A percentile compares a stretch with the other conserved stretches of the same genome.
Conservation (phyloP, 2,329 filamentous ascomycete genomes). For the Alternaria panax region DNA sequence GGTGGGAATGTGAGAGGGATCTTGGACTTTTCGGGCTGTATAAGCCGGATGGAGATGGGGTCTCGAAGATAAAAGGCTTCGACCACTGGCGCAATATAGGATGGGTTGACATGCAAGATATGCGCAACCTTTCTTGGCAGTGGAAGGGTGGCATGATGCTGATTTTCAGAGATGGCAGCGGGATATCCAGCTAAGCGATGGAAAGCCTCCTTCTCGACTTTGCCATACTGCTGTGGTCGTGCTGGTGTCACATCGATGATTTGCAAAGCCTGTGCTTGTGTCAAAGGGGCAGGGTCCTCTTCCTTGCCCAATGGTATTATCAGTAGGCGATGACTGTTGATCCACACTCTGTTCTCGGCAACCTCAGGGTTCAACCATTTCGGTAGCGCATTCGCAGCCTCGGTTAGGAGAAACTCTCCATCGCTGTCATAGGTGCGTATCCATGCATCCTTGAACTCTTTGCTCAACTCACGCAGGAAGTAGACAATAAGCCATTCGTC, state of each 20-base stretch:
- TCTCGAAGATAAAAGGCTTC: constrained; percentile 95
- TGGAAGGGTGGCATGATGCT: constrained; percentile 77
- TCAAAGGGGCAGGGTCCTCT: constrained; percentile 55
- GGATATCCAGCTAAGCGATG: constrained; percentile 88
- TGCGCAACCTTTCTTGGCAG: constrained; percentile 84
- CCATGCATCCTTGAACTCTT: constrained; percentile 76
- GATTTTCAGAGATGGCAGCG: constrained; percentile 71
- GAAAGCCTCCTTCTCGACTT: constrained; percentile 88
- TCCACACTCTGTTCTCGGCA: constrained; percentile 87
- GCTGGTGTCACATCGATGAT: constrained; percentile 65
- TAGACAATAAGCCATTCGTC: constrained; percentile 98
- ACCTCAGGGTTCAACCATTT: constrained; percentile 92
- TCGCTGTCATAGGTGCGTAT: constrained; percentile 84
- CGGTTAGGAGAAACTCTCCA: constrained; percentile 93
- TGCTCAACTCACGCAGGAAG: constrained; percentile 81
- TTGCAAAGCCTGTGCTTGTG: constrained; percentile 68
- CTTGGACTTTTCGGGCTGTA: constrained; percentile 62
- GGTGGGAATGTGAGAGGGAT: constrained; percentile 72
- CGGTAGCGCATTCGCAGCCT: constrained; percentile 87
- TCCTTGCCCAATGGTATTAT: constrained; percentile 68
- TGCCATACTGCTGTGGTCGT: constrained; percentile 72
- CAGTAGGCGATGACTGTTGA: constrained; percentile 76
- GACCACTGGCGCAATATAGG: constrained; percentile 80
- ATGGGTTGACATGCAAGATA: constrained; percentile 76
- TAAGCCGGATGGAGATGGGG: constrained; percentile 73